phyloP scores from a whole-genome alignment of 2,329 filamentous ascomycete genomes.

The Xylaria digitata region DNA sequence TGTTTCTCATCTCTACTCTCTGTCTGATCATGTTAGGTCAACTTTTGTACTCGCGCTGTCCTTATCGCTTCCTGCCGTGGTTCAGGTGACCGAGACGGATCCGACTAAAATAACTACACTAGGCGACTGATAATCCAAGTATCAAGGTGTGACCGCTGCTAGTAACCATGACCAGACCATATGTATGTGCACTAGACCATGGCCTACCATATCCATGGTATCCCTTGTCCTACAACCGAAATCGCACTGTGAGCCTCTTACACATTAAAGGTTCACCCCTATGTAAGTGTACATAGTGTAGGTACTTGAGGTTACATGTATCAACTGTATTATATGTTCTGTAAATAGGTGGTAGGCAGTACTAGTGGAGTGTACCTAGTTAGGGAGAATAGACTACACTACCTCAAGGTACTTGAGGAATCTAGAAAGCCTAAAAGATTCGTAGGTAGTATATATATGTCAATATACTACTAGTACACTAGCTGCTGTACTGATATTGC shows the following conservation, averaged over 20 bases:
- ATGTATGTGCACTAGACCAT: neutral
- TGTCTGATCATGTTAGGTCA: conserved; percentile 21
- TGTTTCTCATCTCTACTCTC: conserved; percentile 5
- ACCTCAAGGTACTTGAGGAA: no score
- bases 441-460: no score
- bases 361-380: no score
- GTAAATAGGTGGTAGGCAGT: no score
- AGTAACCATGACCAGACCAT: conserved; percentile 25
- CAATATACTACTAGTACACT: no score
- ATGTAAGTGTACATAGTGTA: neutral
- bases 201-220: conserved; percentile 8
- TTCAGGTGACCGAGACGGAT: conserved; percentile 36
- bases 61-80: conserved; percentile 38
- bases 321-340: no score
- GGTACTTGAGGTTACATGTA: no score
- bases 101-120: conserved; percentile 30
- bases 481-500: no score
- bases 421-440: no score
- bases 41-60: conserved; percentile 28
- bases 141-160: conserved; percentile 23
- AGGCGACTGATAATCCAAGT: conserved; percentile 30
- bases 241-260: conserved; percentile 32
- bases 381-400: no score
- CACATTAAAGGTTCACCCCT: conserved; percentile 18
- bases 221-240: conserved; percentile 2